Conservation (phyloP, 768 basidiomycete species). For the Strobilomyces confusus region DNA sequence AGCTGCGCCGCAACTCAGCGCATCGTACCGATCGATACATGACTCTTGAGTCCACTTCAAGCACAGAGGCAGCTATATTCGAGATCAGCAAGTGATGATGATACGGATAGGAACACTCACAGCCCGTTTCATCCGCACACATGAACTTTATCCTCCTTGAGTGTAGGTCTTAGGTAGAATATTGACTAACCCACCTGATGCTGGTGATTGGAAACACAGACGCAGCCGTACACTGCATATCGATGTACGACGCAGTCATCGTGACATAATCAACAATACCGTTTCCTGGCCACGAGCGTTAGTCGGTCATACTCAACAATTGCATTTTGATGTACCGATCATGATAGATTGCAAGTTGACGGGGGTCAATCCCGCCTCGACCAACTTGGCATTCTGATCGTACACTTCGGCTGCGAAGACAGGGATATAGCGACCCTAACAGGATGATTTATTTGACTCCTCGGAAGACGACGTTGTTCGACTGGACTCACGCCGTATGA, state of each 20-base stretch:
- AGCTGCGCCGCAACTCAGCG: constrained; percentile 65
- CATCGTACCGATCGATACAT: constrained; percentile 68
- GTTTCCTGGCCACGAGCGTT: constrained; percentile 33
- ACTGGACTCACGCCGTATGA: constrained; percentile 43
- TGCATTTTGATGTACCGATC: constrained; percentile 36
- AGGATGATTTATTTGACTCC: background rate
- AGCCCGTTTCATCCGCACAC: constrained; percentile 42
- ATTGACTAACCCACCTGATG: constrained; percentile 14
- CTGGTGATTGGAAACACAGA: constrained; percentile 47
- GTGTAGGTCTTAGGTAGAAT: background rate
- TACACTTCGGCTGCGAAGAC: constrained; percentile 46
- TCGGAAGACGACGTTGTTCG: background rate
- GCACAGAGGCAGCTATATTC: constrained; percentile 65
- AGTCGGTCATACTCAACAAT: background rate
- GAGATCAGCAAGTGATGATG: background rate
- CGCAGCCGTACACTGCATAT: constrained; percentile 53
- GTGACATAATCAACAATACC: constrained; percentile 39
- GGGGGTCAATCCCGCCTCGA: constrained; percentile 43
- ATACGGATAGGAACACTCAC: constrained; percentile 21
- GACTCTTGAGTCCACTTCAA: constrained; percentile 49
- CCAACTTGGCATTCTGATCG: constrained; percentile 43
- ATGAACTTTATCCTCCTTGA: constrained; percentile 20
- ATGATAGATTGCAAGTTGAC: constrained; percentile 48
- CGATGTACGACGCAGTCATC: constrained; percentile 41
- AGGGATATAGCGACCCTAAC: constrained; percentile 50